Evolutionary conservation across 352 stramenopile species (phyloP), one percentile per base, ranked within the genome.

Genomic region (Hyaloperonospora brassicae): DNA sequence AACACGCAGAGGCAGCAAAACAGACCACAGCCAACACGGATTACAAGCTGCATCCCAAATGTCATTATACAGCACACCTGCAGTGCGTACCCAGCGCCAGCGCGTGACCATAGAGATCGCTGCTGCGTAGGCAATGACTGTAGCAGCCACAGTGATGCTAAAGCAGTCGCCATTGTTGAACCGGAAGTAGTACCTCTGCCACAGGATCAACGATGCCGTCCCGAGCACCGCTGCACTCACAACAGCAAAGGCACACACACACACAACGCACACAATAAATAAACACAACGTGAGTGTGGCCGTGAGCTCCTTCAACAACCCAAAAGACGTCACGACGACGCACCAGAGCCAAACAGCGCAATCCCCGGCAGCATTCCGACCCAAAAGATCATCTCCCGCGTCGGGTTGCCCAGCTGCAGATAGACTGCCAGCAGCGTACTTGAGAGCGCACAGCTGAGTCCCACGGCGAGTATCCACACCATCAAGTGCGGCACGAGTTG

Each of bases 121-220:
- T 44, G 73, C 61, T 12, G 70, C 57, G 47, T 79, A 88, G n/a
- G 76, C 76, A 50, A 88, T 84, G 27, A 84, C 62, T 3, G 76
- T 87, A 6, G 74, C 75, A 6, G 81, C 72, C n/a, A 85, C 53
- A 3, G 72, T 73, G 47, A 87, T 65, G 34, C 66, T 71, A n/a
- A 87, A 83, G 59, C 78, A 87, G 64, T 91, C 78, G 30, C 81
- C 77, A 44, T 89, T 86, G 61, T 89, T 64, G 40, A 84, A 84
- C 27, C 59, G 50, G 11, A 69, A 57, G 48, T 73, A 79, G 57
- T 72, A 65, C 22, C 54, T 50, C 52, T 87, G 74, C 81, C 79
- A 89, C n/a, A 89, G 11, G 7, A 74, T 46, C 30, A 89, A 61
- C 31, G 62, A 63, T 4, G 66, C 41, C 5, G 67, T 79, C 23